Evolutionary conservation across 176 grass and related monocot species (phyloP).

Genomic region (Secale cereale): DNA sequence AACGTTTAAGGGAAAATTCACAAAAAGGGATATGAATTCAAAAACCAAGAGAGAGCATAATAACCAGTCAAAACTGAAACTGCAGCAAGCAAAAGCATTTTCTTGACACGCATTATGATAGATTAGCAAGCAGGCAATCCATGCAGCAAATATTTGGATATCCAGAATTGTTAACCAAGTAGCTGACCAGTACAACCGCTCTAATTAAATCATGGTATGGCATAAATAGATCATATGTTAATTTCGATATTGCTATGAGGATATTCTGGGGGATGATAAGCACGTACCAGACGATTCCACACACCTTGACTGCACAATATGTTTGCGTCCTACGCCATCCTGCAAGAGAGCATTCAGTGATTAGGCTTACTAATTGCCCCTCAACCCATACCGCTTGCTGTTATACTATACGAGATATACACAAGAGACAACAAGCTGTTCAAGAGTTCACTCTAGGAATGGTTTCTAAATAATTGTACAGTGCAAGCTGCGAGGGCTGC

Average conservation of each 20-base stretch:
- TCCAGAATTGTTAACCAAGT: neutral
- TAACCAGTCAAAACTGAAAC: neutral
- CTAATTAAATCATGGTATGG: neutral
- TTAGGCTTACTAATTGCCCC: neutral
- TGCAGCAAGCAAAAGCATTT: neutral
- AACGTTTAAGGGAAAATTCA: neutral
- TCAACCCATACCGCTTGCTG: neutral
- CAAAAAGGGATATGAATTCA: neutral
- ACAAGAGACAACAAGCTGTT: neutral
- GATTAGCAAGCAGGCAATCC: neutral
- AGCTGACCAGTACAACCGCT: neutral
- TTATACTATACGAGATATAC: neutral
- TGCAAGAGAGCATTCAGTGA: conserved; percentile 24
- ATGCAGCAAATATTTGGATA: neutral
- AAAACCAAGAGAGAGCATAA: neutral
- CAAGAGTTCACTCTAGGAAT: neutral
- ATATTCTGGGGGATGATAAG: neutral
- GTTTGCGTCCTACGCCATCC: conserved; percentile 20
- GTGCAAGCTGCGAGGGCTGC: too few species aligned
- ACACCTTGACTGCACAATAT: conserved; percentile 23
- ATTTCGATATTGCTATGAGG: neutral
- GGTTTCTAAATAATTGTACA: too few species aligned
- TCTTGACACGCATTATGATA: neutral
- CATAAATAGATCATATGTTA: neutral
- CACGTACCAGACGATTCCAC: conserved; percentile 53